These are phyloP conservation scores for Rhynchospora pubera DNA, from an alignment of 176 grass and related monocot species.

Conservation along the genomic window DNA sequence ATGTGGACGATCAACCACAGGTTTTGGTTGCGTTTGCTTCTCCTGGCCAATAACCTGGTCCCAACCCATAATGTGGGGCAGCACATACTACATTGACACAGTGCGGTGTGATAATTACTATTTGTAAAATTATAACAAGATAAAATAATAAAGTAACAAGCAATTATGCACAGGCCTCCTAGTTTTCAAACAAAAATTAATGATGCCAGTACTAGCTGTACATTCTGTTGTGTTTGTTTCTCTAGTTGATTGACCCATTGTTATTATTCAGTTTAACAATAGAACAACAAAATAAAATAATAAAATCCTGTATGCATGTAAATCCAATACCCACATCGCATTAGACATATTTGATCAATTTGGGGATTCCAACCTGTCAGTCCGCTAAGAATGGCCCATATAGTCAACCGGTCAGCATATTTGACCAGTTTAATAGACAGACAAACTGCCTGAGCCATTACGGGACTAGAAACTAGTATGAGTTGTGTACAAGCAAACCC, in stretches of 20 bases:
- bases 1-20: constrained; percentile 33
- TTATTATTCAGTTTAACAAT: background rate
- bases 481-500: background rate
- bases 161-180: background rate
- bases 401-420: background rate
- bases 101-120: background rate
- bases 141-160: background rate
- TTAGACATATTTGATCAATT: background rate
- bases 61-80: constrained; percentile 84
- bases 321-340: background rate
- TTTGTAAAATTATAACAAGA: background rate
- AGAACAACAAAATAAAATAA: background rate
- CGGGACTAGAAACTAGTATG: background rate
- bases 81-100: constrained; percentile 43
- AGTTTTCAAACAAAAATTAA: background rate
- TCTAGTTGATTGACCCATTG: background rate
- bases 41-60: constrained; percentile 32
- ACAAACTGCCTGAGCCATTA: background rate
- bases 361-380: background rate
- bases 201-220: background rate
- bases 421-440: background rate
- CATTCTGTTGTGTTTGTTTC: background rate
- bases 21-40: constrained; percentile 23
- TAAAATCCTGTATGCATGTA: background rate
- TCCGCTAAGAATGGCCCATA: background rate